Percentiles rank a stretch among this genome's conserved stretches.
Evolutionary conservation across 2,329 filamentous ascomycete species (phyloP).

Genomic region (Cryphonectria japonica): DNA sequence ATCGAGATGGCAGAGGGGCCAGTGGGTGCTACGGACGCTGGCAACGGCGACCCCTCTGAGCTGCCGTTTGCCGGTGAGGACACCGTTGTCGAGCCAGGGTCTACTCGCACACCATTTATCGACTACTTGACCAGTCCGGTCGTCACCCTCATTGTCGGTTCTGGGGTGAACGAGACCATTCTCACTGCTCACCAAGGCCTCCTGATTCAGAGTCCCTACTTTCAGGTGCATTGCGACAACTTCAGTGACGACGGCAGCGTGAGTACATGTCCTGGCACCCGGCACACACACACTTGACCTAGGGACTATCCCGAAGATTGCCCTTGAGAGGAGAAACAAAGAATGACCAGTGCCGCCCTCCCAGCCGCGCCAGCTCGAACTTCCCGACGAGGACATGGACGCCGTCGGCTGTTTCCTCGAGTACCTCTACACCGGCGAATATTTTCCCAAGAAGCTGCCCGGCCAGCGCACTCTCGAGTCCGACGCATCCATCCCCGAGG

Average conservation of each 20-base stretch:
- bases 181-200: constrained; percentile 82
- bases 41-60: constrained; percentile 33
- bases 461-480: constrained; percentile 70
- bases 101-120: constrained; percentile 50
- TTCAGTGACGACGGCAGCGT: constrained; percentile 67
- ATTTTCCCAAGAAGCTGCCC: constrained; percentile 73
- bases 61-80: constrained; percentile 46
- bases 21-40: constrained; percentile 32
- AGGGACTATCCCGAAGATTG: neutral
- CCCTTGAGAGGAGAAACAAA: neutral
- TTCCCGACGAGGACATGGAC: constrained; percentile 69
- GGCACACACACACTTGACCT: too few species aligned
- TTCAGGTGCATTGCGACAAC: constrained; percentile 64
- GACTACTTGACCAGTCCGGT: constrained; percentile 71
- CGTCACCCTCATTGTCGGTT: constrained; percentile 68
- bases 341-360: neutral
- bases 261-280: constrained; percentile 37
- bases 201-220: constrained; percentile 74
- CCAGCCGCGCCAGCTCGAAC: constrained; percentile 68
- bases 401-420: constrained; percentile 80
- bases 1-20: constrained; percentile 39
- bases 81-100: constrained; percentile 38
- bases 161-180: constrained; percentile 60
- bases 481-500: constrained; percentile 64
- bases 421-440: constrained; percentile 83